Base-by-base conservation (phyloP, 345 rosid genomes). In the Brassica rapa region DNA sequence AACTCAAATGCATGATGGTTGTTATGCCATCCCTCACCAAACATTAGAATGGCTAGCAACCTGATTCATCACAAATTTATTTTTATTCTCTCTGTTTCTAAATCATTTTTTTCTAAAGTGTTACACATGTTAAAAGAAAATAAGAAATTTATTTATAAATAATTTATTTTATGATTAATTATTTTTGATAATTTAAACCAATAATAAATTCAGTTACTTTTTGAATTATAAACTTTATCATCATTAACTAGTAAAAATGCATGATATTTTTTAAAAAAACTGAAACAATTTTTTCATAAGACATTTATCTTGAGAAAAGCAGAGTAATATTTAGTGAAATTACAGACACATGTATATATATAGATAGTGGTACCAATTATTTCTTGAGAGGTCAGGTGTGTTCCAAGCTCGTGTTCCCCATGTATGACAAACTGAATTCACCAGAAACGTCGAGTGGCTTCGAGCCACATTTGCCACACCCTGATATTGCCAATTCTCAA, bases 11-110 rank as follows among this genome's bases (percentile, higher is more conserved):
- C 93, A 81, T 91, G 98, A 80, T 90, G 97, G 74, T 93, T 91
- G 61, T 86, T 89, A 83, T 93, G 97, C 98, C 95, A 91, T 23
- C 93, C 94, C 55, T 93, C 94, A 21, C 97, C 98, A 56, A 89
- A 72, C 70, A 92, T 76, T 16, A 89, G 79, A 66, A 87, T 9
- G 3, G 89, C 93, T 7, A 86, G 86, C 96, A 86, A 89, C 91
- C 91, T 88, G 74, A 32, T 24, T 61, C 61, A 30, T 33, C 57
- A 32, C 35, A 32, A 32, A 32, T 1, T 32, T 32, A 32, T 32
- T 32, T 1, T 32, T 32, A 32, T 32, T 32, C 7, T 32, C 35
- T 32, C 35, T 32, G 6, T 32, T 32, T 5, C 5, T 32, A 5
- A 32, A 32, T 32, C 29, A 5, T 32, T 32, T 32, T 30, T 32